phyloP scores from a whole-genome alignment of 257 asterid genomes.

The Solanum commersonii region DNA sequence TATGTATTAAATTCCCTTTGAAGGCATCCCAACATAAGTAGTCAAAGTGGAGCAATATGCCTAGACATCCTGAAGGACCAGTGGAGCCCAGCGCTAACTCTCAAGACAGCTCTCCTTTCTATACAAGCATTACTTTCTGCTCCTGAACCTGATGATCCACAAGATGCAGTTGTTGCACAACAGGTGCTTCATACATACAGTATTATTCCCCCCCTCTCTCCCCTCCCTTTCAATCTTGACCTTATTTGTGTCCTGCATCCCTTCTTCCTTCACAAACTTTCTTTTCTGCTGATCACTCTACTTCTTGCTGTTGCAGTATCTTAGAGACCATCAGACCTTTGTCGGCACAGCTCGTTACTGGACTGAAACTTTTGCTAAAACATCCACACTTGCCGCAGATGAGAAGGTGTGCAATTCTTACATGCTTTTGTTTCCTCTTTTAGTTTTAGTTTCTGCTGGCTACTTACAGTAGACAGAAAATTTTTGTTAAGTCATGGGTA shows the following conservation, averaged over 20 bases:
- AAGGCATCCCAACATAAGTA: constrained; percentile 99
- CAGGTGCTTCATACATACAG: constrained; percentile 37
- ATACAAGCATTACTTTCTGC: constrained; percentile 90
- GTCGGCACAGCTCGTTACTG: constrained; percentile 89
- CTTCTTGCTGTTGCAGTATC: constrained; percentile 34
- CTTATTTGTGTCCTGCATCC: not conserved
- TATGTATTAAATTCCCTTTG: constrained; percentile 10
- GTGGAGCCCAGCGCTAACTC: constrained; percentile 97
- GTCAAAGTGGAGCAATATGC: constrained; percentile 99
- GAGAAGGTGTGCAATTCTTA: constrained; percentile 53
- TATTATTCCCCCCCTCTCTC: not conserved
- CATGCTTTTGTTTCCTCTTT: not conserved
- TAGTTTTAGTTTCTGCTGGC: not conserved
- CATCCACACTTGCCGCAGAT: constrained; percentile 47
- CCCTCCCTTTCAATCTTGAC: not conserved
- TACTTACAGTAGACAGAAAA: not conserved
- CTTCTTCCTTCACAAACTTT: not conserved
- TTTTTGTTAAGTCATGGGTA: not conserved
- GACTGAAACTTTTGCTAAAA: constrained; percentile 93
- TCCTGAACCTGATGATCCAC: constrained; percentile 96
- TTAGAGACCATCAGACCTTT: constrained; percentile 61
- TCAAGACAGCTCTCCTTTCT: constrained; percentile 95
- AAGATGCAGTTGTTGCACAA: constrained; percentile 93
- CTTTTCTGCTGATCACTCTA: not conserved
- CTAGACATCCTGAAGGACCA: constrained; percentile 94